Evolutionary conservation across 805 yeast species (phyloP).

Genomic region (Zygosaccharomyces gambellarensis): DNA sequence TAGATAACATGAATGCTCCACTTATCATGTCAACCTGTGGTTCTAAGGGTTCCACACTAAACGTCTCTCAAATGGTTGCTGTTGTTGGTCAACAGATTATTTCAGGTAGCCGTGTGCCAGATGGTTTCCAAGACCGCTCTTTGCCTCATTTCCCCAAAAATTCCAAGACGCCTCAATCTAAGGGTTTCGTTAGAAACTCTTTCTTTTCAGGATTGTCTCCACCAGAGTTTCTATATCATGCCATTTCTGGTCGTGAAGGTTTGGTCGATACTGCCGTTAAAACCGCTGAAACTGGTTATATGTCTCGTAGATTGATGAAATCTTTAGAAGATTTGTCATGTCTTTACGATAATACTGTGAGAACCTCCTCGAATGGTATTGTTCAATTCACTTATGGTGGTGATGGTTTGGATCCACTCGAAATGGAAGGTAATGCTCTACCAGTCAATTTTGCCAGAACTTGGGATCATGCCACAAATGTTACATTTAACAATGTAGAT

Average conservation of each 20-base stretch:
- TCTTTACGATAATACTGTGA: slow-evolving; percentile 87
- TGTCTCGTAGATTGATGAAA: slow-evolving; percentile 97
- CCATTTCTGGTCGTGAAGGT: slow-evolving; percentile 99
- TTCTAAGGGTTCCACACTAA: slow-evolving; percentile 95
- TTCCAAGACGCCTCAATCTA: slow-evolving; percentile 95
- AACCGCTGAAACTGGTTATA: slow-evolving; percentile 98
- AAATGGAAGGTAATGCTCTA: slow-evolving; percentile 98
- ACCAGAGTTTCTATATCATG: slow-evolving; percentile 96
- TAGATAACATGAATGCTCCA: slow-evolving; percentile 89
- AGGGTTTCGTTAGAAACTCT: slow-evolving; percentile 95
- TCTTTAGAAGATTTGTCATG: slow-evolving; percentile 93
- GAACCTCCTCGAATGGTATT: slow-evolving; percentile 93
- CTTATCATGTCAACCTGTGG: slow-evolving; percentile 99
- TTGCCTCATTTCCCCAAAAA: slow-evolving; percentile 94
- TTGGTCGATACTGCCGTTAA: slow-evolving; percentile 98
- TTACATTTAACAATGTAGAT: slow-evolving; percentile 57
- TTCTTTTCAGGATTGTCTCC: slow-evolving; percentile 92
- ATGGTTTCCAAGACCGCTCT: slow-evolving; percentile 99
- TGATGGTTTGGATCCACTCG: slow-evolving; percentile 95
- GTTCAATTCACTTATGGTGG: slow-evolving; percentile 98
- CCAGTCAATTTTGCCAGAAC: slow-evolving; percentile 92
- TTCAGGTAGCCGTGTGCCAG: slow-evolving; percentile 98
- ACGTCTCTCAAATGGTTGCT: slow-evolving; percentile 99
- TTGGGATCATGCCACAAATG: slow-evolving; percentile 86
- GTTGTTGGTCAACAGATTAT: slow-evolving; percentile 99